A percentile compares a stretch with the other conserved stretches of the same genome.
These are phyloP conservation scores for Mycosphaerella arachidis DNA, from an alignment of 2,329 filamentous ascomycete species.

Conservation along the genomic window DNA sequence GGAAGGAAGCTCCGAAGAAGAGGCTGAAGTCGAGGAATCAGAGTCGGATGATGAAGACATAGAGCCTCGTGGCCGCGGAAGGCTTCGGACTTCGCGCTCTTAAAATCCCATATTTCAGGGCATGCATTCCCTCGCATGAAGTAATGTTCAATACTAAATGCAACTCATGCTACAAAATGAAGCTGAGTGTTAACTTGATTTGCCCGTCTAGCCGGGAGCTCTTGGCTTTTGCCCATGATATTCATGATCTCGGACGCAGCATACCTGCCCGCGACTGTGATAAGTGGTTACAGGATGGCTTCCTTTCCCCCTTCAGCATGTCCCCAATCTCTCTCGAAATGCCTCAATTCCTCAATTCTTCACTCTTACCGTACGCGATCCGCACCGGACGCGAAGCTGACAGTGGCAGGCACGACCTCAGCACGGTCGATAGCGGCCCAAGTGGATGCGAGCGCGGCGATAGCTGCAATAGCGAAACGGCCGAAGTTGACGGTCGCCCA, in stretches of 20 bases:
- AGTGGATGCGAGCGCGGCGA: constrained; percentile 23
- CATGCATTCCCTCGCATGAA: neutral
- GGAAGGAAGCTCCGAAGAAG: neutral
- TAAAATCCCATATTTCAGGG: neutral
- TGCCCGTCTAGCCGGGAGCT: neutral
- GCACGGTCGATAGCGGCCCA: constrained; percentile 30
- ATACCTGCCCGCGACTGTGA: neutral
- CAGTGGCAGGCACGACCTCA: constrained; percentile 22
- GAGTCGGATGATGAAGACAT: neutral
- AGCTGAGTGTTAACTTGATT: neutral
- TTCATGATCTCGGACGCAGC: neutral
- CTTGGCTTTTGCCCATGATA: neutral
- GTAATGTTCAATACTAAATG: neutral
- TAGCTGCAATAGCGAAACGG: constrained; percentile 31
- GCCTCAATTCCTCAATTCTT: too few relatives aligned
- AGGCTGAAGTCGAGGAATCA: neutral
- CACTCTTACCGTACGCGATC: neutral
- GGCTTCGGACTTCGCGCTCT: neutral
- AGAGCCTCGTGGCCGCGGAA: neutral
- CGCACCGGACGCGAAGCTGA: constrained; percentile 1
- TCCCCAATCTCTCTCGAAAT: neutral
- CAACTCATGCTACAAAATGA: neutral
- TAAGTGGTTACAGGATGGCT: neutral
- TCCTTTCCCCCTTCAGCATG: neutral
- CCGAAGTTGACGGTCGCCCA: constrained; percentile 54